Percentiles rank a stretch among this genome's conserved stretches.
Evolutionary conservation across 2,329 filamentous ascomycete genomes (phyloP).

Genomic region (Aspergillus bombycis): DNA sequence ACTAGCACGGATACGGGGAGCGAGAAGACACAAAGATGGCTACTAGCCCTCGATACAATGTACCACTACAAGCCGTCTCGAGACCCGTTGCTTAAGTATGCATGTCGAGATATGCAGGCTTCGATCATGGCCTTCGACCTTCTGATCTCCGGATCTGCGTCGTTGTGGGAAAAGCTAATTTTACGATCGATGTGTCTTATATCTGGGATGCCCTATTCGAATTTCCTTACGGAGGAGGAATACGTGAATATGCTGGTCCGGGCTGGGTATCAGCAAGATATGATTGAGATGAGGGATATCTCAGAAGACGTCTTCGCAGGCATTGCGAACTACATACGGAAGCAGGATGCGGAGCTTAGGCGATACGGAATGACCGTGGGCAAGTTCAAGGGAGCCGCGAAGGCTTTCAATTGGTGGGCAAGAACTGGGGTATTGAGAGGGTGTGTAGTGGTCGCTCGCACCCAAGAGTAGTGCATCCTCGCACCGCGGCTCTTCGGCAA

Average conservation of each 20-base stretch:
- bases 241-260: conserved; percentile 52
- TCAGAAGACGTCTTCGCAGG: conserved; percentile 58
- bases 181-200: conserved; percentile 50
- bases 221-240: conserved; percentile 51
- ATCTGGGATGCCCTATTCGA: conserved; percentile 53
- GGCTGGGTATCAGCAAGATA: conserved; percentile 51
- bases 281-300: conserved; percentile 54
- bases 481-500: not conserved
- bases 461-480: not conserved
- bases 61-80: conserved; percentile 62
- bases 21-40: conserved; percentile 44
- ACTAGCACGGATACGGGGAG: not conserved
- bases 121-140: conserved; percentile 61
- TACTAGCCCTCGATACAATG: conserved; percentile 59
- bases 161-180: conserved; percentile 33
- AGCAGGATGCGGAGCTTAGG: conserved; percentile 38
- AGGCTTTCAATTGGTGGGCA: conserved; percentile 49
- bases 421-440: conserved; percentile 42
- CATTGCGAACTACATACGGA: conserved; percentile 49
- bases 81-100: conserved; percentile 49
- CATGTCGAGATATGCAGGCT: conserved; percentile 47
- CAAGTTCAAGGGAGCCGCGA: conserved; percentile 35
- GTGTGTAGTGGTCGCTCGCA: conserved; percentile 42
- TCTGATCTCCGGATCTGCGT: conserved; percentile 37
- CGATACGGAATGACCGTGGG: conserved; percentile 43